Evolutionary conservation across 768 basidiomycete genomes (phyloP).

Genomic region (Russula vinacea): DNA sequence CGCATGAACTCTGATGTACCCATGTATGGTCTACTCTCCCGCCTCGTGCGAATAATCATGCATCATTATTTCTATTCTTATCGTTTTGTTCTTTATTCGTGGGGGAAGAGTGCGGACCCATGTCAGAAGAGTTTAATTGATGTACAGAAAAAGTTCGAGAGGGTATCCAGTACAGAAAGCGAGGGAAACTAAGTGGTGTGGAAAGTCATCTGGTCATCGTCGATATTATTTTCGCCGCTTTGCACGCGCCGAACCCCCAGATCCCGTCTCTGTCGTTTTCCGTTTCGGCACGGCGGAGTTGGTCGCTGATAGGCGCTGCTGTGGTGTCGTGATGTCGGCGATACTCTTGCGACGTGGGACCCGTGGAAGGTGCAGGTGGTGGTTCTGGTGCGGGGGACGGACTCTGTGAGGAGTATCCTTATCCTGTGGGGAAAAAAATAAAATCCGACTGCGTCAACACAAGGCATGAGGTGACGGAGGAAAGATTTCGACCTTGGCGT

Average conservation of each 20-base stretch:
- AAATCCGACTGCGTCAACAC: constrained; percentile 6
- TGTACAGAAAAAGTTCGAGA: constrained; percentile 1
- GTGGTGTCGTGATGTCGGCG: constrained; percentile 9
- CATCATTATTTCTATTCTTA: background rate
- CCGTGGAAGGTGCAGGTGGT: background rate
- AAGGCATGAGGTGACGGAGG: constrained; percentile 15
- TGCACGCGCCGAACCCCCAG: constrained; percentile 3
- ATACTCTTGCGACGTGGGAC: constrained; percentile 17
- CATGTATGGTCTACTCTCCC: constrained; percentile 15
- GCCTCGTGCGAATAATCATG: constrained; percentile 1
- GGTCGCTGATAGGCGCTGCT: constrained; percentile 12
- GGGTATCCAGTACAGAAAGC: constrained; percentile 14
- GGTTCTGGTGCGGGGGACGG: constrained; percentile 34
- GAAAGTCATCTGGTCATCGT: background rate
- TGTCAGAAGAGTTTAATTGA: background rate
- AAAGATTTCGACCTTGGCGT: constrained; percentile 45
- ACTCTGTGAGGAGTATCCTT: constrained; percentile 45
- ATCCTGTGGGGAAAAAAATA: too few species aligned
- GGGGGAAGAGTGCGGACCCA: background rate
- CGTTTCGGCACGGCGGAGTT: constrained; percentile 18
- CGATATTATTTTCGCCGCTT: constrained; percentile 23
- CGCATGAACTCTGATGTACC: constrained; percentile 13
- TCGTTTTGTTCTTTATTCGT: constrained; percentile 1
- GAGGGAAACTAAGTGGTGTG: background rate
- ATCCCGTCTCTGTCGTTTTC: constrained; percentile 1